Base-by-base conservation (phyloP, 108 stramenopile genomes). In the Aurantiochytrium sp. region DNA sequence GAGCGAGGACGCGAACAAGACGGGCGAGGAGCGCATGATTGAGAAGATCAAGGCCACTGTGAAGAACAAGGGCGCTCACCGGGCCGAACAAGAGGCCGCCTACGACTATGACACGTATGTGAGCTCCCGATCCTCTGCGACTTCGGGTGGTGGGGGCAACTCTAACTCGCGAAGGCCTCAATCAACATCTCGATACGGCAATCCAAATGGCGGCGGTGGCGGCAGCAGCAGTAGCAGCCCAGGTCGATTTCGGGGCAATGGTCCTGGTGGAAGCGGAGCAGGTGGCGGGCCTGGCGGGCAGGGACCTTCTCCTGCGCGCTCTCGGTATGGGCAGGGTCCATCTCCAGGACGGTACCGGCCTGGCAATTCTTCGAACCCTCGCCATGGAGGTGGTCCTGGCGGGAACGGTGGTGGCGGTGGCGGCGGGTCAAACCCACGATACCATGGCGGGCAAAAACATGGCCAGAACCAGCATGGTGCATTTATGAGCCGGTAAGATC, bases 41-140 rank as follows among this genome's bases (percentile, higher is more conserved):
- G 76, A 83, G 76, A 47, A 53, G 51, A 53, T 83, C 25, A 83
- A 83, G 76, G 76, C 76, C 28, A 83, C 76, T 23, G 76, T 83
- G 16, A 83, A 83, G 76, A n/a, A 12, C 23, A 83, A 83, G 76
- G 76, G 76, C 45, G 51, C 51, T 12, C 76, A 83, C 76, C 76
- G 76, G 16, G 76, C 49, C n/a, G 76, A 83, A 12, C 49, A 83
- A 18, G 76, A 53, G 49, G 76, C 49, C 45, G 76, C 19, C 4
- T 83, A 83, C 28, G 76, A 83, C 5, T 83, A 69, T 23, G 64
- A 69, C 64, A 69, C 64, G 21, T 69, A 42, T 18, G 64, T 69
- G 42, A 69, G 64, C 64, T 69, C 64, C 14, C 25, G 64, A 23
- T 42, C 64, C 14, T 69, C 64, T 28, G 25, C 64, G 25, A 42